Conservation (phyloP, 2,329 filamentous ascomycete genomes). For the Fusarium tupiense region DNA sequence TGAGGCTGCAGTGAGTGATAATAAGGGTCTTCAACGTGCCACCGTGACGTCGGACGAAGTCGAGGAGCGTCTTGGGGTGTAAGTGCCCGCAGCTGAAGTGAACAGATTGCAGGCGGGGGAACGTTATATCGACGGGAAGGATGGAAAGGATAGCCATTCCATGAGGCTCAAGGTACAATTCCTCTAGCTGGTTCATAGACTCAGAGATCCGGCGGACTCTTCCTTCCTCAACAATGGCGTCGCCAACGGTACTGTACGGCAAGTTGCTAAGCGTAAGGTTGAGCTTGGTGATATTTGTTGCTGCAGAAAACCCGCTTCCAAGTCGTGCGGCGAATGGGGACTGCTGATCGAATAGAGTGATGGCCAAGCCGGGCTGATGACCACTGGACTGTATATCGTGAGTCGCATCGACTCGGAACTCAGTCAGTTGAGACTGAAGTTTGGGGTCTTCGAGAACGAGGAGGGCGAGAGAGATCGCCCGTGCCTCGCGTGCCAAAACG, state of each 20-base stretch:
- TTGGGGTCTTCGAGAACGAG: not conserved
- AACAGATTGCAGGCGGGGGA: rapidly evolving
- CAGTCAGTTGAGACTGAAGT: not conserved
- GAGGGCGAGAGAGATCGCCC: rapidly evolving
- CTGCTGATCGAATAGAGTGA: not conserved
- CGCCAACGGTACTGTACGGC: rapidly evolving
- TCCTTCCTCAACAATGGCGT: not conserved
- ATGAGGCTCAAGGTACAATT: not conserved
- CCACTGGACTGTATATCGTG: rapidly evolving
- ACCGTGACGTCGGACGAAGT: not conserved
- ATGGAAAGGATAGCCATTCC: not conserved
- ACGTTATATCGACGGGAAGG: not conserved
- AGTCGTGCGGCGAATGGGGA: not conserved
- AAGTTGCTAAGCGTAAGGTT: not conserved
- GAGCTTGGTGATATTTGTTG: not conserved
- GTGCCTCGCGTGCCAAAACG: not conserved
- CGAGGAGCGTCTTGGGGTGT: not conserved
- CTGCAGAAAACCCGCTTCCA: not conserved
- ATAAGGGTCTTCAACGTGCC: rapidly evolving
- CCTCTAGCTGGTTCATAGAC: not conserved
- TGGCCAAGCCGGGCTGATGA: not conserved
- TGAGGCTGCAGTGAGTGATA: not conserved
- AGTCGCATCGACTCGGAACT: not conserved
- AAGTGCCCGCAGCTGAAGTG: not conserved
- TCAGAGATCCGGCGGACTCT: not conserved